These are phyloP conservation scores for Chytridium lagenaria DNA, from an alignment of 371 early-diverging fungal genomes.

Conservation along the genomic window DNA sequence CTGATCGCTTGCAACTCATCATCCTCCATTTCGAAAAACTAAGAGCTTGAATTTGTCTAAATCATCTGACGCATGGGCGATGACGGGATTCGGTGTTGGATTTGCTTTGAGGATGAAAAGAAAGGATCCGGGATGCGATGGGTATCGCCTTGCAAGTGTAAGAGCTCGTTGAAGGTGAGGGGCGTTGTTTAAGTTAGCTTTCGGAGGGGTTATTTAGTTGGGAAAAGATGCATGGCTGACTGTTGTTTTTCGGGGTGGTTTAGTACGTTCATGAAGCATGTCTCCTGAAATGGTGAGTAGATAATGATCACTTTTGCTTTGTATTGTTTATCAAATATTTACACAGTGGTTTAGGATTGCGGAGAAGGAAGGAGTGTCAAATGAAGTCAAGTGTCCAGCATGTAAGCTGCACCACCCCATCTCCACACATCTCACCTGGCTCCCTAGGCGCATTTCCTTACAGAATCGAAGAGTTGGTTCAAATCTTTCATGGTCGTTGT, in stretches of 20 bases:
- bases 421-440: background rate
- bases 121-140: constrained; percentile 13
- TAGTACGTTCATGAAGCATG: constrained; percentile 36
- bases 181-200: too few relatives aligned
- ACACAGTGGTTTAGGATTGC: constrained; percentile 15
- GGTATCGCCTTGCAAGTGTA: constrained; percentile 30
- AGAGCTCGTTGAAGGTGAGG: constrained; percentile 22
- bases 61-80: constrained; percentile 7
- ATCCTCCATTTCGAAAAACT: constrained; percentile 53
- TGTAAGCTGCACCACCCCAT: constrained; percentile 30
- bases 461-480: background rate
- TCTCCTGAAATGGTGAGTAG: constrained; percentile 33
- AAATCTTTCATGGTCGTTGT: background rate
- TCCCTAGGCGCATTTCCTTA: constrained; percentile 17
- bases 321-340: background rate
- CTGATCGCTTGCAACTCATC: constrained; percentile 85
- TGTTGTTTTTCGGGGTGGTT: too few relatives aligned
- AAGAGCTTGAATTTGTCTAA: background rate
- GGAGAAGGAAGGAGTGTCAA: constrained; percentile 26
- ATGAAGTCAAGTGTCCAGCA: constrained; percentile 36
- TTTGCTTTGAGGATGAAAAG: constrained; percentile 40
- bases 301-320: too few relatives aligned
- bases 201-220: too few relatives aligned
- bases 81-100: constrained; percentile 39
- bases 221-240: too few relatives aligned